These are phyloP conservation scores for Fusarium irregulare DNA, from an alignment of 2,329 filamentous ascomycete genomes.

Conservation along the genomic window DNA sequence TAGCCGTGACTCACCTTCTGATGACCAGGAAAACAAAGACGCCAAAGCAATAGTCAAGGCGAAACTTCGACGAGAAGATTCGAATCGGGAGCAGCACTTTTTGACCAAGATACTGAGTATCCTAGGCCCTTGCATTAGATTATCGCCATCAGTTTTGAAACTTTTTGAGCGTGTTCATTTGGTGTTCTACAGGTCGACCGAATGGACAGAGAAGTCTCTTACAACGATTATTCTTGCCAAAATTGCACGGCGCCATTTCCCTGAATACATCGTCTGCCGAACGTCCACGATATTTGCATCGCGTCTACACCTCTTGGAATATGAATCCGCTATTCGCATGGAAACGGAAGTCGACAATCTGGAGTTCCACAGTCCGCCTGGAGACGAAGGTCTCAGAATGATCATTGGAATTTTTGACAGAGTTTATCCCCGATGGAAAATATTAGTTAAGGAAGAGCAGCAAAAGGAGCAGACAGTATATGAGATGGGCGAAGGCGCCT, in stretches of 20 bases:
- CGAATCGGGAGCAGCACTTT: constrained; percentile 79
- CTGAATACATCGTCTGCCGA: constrained; percentile 88
- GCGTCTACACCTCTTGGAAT: constrained; percentile 81
- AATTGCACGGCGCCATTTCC: constrained; percentile 88
- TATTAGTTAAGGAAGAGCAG: constrained; percentile 77
- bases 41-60: neutral
- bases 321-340: constrained; percentile 84
- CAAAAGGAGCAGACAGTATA: constrained; percentile 81
- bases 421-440: constrained; percentile 84
- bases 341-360: constrained; percentile 87
- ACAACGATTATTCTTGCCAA: constrained; percentile 95
- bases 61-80: constrained; percentile 49
- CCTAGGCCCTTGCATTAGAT: constrained; percentile 84
- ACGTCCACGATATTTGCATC: constrained; percentile 90
- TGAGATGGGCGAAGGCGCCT: constrained; percentile 85
- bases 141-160: constrained; percentile 77
- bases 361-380: constrained; percentile 79
- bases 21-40: constrained; percentile 53
- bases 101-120: constrained; percentile 79
- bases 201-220: constrained; percentile 97
- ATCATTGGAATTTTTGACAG: constrained; percentile 79
- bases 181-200: constrained; percentile 94
- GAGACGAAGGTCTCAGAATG: constrained; percentile 71
- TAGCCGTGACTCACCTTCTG: constrained; percentile 66
- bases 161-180: constrained; percentile 95